Percentiles rank a stretch among this genome's conserved stretches.
Conservation (phyloP, 768 basidiomycete species). For the Rhodotorula graminis region DNA sequence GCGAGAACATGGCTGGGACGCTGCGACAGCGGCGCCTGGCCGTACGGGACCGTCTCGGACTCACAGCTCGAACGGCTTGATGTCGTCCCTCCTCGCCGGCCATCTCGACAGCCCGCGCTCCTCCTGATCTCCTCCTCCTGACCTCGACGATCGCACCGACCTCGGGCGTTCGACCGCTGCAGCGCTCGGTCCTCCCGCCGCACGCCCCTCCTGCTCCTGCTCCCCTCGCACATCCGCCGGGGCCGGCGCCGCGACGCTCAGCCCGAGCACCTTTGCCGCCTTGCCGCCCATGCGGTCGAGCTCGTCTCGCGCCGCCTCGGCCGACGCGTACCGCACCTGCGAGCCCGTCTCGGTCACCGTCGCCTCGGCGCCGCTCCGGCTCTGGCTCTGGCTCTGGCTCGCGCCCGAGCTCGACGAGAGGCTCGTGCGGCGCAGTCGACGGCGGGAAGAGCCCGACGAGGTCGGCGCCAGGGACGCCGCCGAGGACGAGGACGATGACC, state of each 20-base stretch:
- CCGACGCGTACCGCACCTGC: no score
- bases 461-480: no score
- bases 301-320: not conserved
- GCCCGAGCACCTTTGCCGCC: slow-evolving; percentile 5
- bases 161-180: no score
- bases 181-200: not conserved
- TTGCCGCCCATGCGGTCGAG: not conserved
- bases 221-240: no score
- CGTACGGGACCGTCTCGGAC: not conserved
- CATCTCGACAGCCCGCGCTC: not conserved
- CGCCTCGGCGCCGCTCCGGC: no score
- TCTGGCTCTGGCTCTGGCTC: not conserved
- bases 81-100: not conserved
- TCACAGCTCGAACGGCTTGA: not conserved
- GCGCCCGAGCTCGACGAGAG: no score
- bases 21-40: no score
- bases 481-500: not conserved
- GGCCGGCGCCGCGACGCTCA: not conserved
- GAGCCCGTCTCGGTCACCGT: no score
- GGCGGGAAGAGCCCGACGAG: no score
- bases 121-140: not conserved
- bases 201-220: not conserved
- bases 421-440: no score
- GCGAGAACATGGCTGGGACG: no score
- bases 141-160: no score